Conservation (phyloP, 129 eudicot genomes). For the Chrysanthemum lavandulifolium region DNA sequence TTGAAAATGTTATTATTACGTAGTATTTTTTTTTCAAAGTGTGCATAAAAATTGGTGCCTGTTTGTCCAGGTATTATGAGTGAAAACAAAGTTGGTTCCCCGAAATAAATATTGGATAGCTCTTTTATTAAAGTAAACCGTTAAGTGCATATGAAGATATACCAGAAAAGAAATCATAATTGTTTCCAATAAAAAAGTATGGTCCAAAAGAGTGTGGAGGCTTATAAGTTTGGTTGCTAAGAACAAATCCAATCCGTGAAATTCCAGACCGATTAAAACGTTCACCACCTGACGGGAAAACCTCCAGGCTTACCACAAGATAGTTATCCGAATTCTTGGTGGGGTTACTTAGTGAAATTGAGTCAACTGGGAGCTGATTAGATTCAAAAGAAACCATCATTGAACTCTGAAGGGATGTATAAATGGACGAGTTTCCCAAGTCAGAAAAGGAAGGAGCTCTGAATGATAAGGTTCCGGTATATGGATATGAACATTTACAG, state of each 20-base stretch:
- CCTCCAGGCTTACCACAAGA: constrained; percentile 40
- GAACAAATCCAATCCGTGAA: constrained; percentile 48
- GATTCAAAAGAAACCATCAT: constrained; percentile 40
- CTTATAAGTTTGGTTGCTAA: constrained; percentile 69
- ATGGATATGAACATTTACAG: constrained; percentile 75
- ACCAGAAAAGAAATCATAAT: constrained; percentile 61
- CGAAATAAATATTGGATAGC: background rate
- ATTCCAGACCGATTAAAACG: constrained; percentile 65
- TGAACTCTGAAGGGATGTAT: constrained; percentile 34
- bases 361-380: constrained; percentile 59
- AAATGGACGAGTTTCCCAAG: constrained; percentile 47
- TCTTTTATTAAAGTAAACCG: background rate
- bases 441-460: constrained; percentile 77
- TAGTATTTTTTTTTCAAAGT: no score
- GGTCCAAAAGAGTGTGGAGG: constrained; percentile 80
- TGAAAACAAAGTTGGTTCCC: background rate
- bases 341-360: constrained; percentile 55
- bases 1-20: background rate
- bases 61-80: background rate
- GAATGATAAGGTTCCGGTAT: constrained; percentile 58
- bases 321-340: constrained; percentile 44
- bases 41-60: no score
- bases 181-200: constrained; percentile 42
- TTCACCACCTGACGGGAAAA: constrained; percentile 64
- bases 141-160: background rate